A percentile compares a stretch with the other conserved stretches of the same genome.
Conservation (phyloP, 768 basidiomycete species). For the Kwoniella sp. region DNA sequence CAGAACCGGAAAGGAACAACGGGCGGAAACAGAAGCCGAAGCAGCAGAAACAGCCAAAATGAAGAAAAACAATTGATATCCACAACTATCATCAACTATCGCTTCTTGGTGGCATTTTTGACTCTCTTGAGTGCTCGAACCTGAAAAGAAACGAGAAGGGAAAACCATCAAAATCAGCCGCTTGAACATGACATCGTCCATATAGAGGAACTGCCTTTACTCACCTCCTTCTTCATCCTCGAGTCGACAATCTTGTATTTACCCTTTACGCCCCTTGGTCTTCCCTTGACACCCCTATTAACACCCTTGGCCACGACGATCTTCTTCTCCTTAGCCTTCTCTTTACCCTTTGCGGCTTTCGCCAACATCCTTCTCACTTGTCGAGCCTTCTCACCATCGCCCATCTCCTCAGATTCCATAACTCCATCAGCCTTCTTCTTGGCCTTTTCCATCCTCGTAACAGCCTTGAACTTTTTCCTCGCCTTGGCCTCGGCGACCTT, state of each 20-base stretch:
- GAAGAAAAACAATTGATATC: not conserved
- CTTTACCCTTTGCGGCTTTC: constrained; percentile 59
- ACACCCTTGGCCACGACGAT: constrained; percentile 88
- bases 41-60: too few relatives aligned
- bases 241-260: constrained; percentile 92
- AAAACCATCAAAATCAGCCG: constrained; percentile 13
- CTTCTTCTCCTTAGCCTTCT: constrained; percentile 68
- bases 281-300: constrained; percentile 84
- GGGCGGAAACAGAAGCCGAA: too few relatives aligned
- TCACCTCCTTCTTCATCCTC: constrained; percentile 74
- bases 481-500: constrained; percentile 99
- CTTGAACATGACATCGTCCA: too few relatives aligned
- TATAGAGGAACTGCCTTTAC: not conserved
- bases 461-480: constrained; percentile 88
- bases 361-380: constrained; percentile 84
- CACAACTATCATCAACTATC: constrained; percentile 6
- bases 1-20: too few relatives aligned
- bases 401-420: constrained; percentile 72
- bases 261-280: constrained; percentile 95
- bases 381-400: constrained; percentile 91
- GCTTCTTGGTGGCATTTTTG: constrained; percentile 69
- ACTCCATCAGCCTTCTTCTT: constrained; percentile 96
- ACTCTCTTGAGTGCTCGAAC: constrained; percentile 78
- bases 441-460: constrained; percentile 81
- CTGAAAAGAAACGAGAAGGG: constrained; percentile 55